Evolutionary conservation across 1,284 basidiomycete genomes (phyloP), one percentile per base, ranked within the genome.

Genomic region (Boletus smithii): DNA sequence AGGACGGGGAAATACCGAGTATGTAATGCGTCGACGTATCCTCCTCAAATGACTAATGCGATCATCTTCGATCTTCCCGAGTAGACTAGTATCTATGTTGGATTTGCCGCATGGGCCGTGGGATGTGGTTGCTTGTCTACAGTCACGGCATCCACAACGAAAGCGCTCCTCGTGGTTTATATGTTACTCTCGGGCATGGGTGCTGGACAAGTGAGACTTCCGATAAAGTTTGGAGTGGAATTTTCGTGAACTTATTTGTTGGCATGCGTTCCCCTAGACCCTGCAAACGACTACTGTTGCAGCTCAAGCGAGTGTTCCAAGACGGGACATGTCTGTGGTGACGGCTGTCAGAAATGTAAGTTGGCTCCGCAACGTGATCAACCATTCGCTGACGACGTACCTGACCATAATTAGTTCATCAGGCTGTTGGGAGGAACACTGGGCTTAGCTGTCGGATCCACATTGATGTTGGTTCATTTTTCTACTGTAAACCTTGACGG

Each of bases 151-250:
- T 60, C 67, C 6, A 79, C 84, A 0, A 57, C 70, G 1, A 72
- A 77, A 36, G 77, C 73, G 0, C 65, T 77, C 1, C 62, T 86
- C n/a, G 77, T 86, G 0, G 70, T 85, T 6, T 88, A 73, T 54
- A 85, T 89, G 74, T 57, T 90, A 6, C 62, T 91, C 1, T 75
- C 79, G 1, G 88, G 85, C 0, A 60, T 77, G 1, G 88, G 88
- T 1, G 81, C 83, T 11, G 88, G 88, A 2, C 75, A 78, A 57
- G 79, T 79, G 53, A 43, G 69, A 22, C 29, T 35, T 48, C 0
- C 1, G 5, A 27, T 8, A 16, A 32, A 27, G 1, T 33, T 23
- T 35, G 7, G 26, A 11, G n/a, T 18, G 11, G 16, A 13, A n/a
- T 35, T 26, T 11, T 41, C n/a, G 34, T 37, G 20, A 44, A 16